phyloP scores from a whole-genome alignment of 768 basidiomycete species.

The Amylocystis lapponica region DNA sequence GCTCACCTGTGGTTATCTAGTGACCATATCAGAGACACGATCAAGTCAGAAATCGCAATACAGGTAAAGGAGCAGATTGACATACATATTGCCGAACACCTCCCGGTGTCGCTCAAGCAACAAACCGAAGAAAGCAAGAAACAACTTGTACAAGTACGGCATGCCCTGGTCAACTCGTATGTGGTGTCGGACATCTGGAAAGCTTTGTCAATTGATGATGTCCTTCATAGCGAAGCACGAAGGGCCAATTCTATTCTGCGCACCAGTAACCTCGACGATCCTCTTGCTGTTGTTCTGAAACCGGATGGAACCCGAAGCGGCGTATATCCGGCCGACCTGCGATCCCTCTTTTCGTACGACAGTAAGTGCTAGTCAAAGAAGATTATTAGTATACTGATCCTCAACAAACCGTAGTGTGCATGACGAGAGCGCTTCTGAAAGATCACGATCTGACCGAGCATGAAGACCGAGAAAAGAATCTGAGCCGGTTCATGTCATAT shows the following conservation, averaged over 20 bases:
- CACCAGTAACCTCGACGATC: constrained; percentile 35
- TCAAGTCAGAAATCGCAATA: constrained; percentile 34
- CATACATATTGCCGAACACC: constrained; percentile 39
- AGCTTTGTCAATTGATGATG: constrained; percentile 1
- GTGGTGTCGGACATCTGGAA: constrained; percentile 1
- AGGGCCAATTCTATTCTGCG: constrained; percentile 41
- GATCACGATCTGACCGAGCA: constrained; percentile 46
- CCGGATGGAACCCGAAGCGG: constrained; percentile 42
- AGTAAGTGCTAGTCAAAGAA: constrained; percentile 31
- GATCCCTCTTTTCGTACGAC: constrained; percentile 47
- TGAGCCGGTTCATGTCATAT: constrained; percentile 51
- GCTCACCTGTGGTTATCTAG: constrained; percentile 20
- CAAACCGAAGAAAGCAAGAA: constrained; percentile 39
- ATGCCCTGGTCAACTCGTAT: constrained; percentile 49
- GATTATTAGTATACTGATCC: neutral
- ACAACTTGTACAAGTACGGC: constrained; percentile 38
- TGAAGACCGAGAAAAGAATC: constrained; percentile 37
- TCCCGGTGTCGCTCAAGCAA: constrained; percentile 41
- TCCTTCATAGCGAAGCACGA: constrained; percentile 38
- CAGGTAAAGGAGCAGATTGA: constrained; percentile 45
- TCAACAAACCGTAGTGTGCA: constrained; percentile 30
- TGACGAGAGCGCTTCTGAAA: constrained; percentile 34
- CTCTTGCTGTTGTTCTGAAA: constrained; percentile 41
- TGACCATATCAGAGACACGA: constrained; percentile 32
- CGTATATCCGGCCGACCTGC: constrained; percentile 44